A percentile compares a stretch with the other conserved stretches of the same genome.
Evolutionary conservation across 371 early-diverging fungal genomes (phyloP).

Genomic region (Smittium mucronatum): DNA sequence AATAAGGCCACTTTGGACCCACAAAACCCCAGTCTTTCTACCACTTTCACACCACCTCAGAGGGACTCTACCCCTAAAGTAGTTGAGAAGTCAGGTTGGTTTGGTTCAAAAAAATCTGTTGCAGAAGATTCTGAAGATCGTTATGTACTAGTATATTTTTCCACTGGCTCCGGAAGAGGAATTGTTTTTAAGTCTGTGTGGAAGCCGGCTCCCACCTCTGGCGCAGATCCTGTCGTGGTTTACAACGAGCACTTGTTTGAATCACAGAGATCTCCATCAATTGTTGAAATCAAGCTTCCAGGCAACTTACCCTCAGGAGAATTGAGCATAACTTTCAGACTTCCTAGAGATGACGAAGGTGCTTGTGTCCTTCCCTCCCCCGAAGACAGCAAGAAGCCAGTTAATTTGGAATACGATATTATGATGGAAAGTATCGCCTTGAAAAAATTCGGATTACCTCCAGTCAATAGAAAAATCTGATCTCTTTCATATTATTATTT

Average conservation of each 20-base stretch:
- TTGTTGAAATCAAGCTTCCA: constrained; percentile 30
- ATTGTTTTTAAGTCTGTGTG: constrained; percentile 30
- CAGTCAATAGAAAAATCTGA: constrained; percentile 19
- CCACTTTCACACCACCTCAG: constrained; percentile 17
- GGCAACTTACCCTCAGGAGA: constrained; percentile 20
- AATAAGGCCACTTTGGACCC: constrained; percentile 29
- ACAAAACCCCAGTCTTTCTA: constrained; percentile 21
- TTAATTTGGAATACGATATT: constrained; percentile 27
- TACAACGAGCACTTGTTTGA: constrained; percentile 31
- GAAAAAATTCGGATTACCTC: constrained; percentile 18
- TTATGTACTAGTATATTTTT: constrained; percentile 12
- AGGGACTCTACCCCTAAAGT: background rate
- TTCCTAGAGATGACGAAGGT: constrained; percentile 33
- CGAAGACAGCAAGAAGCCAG: constrained; percentile 28
- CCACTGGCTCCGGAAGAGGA: constrained; percentile 28
- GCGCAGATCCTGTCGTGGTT: constrained; percentile 18
- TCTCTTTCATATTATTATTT: too few species aligned
- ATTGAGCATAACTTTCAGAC: constrained; percentile 27
- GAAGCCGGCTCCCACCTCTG: constrained; percentile 13
- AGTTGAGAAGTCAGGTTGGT: constrained; percentile 20
- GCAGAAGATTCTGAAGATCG: background rate
- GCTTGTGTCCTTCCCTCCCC: constrained; percentile 28
- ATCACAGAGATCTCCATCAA: constrained; percentile 28
- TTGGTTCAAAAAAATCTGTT: constrained; percentile 22
- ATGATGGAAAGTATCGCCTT: constrained; percentile 26